Evolutionary conservation across 352 stramenopile species (phyloP).

Genomic region (Pythium grandisporangium): DNA sequence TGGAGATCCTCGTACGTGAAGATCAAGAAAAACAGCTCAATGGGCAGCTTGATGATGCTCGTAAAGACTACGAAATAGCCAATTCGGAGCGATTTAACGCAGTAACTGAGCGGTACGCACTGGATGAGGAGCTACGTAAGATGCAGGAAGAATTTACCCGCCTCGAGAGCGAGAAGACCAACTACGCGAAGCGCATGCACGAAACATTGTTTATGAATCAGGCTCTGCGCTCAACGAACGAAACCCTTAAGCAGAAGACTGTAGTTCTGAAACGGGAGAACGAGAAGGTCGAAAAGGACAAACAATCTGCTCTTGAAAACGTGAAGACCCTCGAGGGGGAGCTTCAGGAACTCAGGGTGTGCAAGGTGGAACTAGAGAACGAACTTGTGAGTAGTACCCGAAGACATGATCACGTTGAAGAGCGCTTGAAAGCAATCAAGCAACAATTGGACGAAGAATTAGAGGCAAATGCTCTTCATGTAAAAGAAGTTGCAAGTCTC

Average conservation of each 20-base stretch:
- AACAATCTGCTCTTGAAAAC: slow-evolving; percentile 21
- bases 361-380: slow-evolving; percentile 30
- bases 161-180: slow-evolving; percentile 42
- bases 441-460: slow-evolving; percentile 54
- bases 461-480: slow-evolving; percentile 21
- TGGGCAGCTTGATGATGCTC: slow-evolving; percentile 39
- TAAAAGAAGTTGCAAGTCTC: slow-evolving; percentile 31
- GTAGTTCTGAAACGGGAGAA: slow-evolving; percentile 54
- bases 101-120: slow-evolving; percentile 36
- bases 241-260: slow-evolving; percentile 50
- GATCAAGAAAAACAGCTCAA: slow-evolving; percentile 56
- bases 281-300: slow-evolving; percentile 33
- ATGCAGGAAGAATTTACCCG: slow-evolving; percentile 38
- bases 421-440: slow-evolving; percentile 47
- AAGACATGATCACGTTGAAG: slow-evolving; percentile 37
- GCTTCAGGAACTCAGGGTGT: slow-evolving; percentile 17
- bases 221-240: slow-evolving; percentile 42
- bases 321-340: slow-evolving; percentile 20
- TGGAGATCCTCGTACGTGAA: slow-evolving; percentile 67
- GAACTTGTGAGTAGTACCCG: slow-evolving; percentile 38
- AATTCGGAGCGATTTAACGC: slow-evolving; percentile 61
- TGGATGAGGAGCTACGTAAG: slow-evolving; percentile 62
- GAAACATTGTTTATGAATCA: slow-evolving; percentile 76
- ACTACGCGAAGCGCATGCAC: slow-evolving; percentile 57
- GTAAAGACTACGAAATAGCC: slow-evolving; percentile 52